These are phyloP conservation scores for Colletotrichum sp. DNA, from an alignment of 2,329 filamentous ascomycete genomes.

Conservation along the genomic window DNA sequence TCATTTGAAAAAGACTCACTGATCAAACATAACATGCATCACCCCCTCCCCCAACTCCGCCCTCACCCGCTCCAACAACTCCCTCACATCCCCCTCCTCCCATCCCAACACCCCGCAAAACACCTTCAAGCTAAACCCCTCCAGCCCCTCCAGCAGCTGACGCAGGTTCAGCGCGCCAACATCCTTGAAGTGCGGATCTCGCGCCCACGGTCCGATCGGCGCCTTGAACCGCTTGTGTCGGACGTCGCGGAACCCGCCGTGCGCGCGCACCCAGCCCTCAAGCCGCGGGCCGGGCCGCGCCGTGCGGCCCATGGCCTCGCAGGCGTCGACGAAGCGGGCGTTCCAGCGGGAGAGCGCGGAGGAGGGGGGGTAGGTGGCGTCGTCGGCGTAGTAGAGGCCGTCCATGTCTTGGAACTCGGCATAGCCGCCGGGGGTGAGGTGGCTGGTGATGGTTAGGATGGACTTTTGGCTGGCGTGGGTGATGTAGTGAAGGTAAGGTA, in stretches of 20 bases:
- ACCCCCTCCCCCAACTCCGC: background rate
- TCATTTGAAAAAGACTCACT: too few relatives aligned
- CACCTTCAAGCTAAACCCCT: constrained; percentile 26
- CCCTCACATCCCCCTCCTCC: constrained; percentile 1
- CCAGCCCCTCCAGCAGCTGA: constrained; percentile 23
- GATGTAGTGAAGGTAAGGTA: too few relatives aligned
- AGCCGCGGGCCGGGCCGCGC: constrained; percentile 31
- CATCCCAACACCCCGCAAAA: constrained; percentile 33
- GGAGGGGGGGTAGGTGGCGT: constrained; percentile 21
- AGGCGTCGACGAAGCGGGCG: constrained; percentile 20
- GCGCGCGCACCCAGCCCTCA: constrained; percentile 33
- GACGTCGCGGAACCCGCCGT: constrained; percentile 38
- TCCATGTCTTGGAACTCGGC: constrained; percentile 27
- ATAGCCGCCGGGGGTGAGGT: constrained; percentile 39
- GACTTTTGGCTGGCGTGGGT: too few relatives aligned
- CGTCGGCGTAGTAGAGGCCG: constrained; percentile 23
- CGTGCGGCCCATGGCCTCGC: constrained; percentile 26
- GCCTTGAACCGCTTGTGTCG: constrained; percentile 33
- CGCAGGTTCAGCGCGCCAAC: constrained; percentile 26
- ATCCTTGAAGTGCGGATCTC: constrained; percentile 31
- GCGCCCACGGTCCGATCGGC: constrained; percentile 41
- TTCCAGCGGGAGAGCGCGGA: constrained; percentile 18
- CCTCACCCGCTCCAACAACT: background rate
- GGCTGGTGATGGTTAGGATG: too few relatives aligned
- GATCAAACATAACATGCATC: background rate